phyloP scores from a whole-genome alignment of 73 alveolate species.

The Blepharisma japonicum region DNA sequence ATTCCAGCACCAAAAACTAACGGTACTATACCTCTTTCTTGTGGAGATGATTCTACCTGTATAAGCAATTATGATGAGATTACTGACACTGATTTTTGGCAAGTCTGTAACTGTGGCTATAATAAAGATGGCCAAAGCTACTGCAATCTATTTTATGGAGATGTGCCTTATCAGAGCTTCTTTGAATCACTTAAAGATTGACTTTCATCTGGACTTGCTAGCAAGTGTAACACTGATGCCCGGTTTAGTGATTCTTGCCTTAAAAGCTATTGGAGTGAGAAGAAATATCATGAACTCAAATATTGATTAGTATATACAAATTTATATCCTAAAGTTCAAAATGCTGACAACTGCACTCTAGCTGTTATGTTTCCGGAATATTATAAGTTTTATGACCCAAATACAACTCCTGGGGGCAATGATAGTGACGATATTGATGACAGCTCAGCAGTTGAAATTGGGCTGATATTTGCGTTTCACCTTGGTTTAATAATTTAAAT shows the following conservation, averaged over 20 bases:
- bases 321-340: neutral
- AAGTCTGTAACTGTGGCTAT: conserved; percentile 20
- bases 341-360: neutral
- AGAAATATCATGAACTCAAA: neutral
- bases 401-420: no score
- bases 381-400: neutral
- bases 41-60: neutral
- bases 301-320: neutral
- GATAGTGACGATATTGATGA: no score
- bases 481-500: no score
- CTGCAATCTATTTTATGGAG: conserved; percentile 14
- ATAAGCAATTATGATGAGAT: neutral
- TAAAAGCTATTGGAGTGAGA: neutral
- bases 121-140: conserved; percentile 10
- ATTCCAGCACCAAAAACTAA: neutral
- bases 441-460: no score
- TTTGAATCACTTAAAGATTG: neutral
- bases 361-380: neutral
- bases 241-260: neutral
- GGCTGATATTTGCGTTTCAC: no score
- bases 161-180: neutral
- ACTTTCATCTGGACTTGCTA: neutral
- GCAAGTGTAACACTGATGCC: conserved; percentile 9
- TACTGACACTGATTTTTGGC: neutral
- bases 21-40: neutral